These are phyloP conservation scores for Coniochaeta sp. DNA, from an alignment of 2,329 filamentous ascomycete species.

Conservation along the genomic window DNA sequence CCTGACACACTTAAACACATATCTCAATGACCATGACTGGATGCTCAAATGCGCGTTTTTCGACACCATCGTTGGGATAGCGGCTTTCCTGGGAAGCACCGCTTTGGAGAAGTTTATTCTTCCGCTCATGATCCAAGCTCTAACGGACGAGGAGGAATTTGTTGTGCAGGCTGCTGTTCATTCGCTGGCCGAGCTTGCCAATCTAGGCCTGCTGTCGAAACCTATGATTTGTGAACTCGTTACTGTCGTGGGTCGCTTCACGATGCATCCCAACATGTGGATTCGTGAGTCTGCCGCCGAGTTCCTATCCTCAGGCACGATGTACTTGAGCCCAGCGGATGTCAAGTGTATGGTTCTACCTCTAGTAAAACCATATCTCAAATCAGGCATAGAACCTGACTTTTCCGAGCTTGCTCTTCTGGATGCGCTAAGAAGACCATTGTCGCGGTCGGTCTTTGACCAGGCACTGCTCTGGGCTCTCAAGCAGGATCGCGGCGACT, in stretches of 20 bases:
- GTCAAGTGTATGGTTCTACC: constrained; percentile 77
- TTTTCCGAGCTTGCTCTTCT: constrained; percentile 69
- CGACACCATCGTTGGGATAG: constrained; percentile 88
- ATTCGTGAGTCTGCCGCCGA: constrained; percentile 83
- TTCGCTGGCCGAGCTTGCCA: constrained; percentile 80
- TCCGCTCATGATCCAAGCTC: constrained; percentile 88
- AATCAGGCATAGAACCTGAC: constrained; percentile 55
- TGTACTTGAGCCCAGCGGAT: constrained; percentile 71
- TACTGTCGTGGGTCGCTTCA: constrained; percentile 74
- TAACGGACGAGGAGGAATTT: constrained; percentile 88
- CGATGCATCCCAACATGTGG: constrained; percentile 92
- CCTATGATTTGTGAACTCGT: constrained; percentile 82
- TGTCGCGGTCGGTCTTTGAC: constrained; percentile 75
- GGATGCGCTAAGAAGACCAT: constrained; percentile 73
- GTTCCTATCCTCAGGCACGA: constrained; percentile 71
- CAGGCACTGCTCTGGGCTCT: constrained; percentile 79
- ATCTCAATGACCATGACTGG: constrained; percentile 95
- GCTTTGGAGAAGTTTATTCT: constrained; percentile 93
- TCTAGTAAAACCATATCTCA: constrained; percentile 74
- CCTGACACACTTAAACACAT: constrained; percentile 91
- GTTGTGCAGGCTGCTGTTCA: constrained; percentile 87
- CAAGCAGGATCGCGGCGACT: constrained; percentile 71
- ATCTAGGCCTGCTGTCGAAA: constrained; percentile 78
- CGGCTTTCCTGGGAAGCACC: constrained; percentile 79
- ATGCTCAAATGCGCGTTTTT: constrained; percentile 95